A percentile compares a stretch with the other conserved stretches of the same genome.
Evolutionary conservation across 2,329 filamentous ascomycete species (phyloP).

Genomic region (Endothia cerciana): DNA sequence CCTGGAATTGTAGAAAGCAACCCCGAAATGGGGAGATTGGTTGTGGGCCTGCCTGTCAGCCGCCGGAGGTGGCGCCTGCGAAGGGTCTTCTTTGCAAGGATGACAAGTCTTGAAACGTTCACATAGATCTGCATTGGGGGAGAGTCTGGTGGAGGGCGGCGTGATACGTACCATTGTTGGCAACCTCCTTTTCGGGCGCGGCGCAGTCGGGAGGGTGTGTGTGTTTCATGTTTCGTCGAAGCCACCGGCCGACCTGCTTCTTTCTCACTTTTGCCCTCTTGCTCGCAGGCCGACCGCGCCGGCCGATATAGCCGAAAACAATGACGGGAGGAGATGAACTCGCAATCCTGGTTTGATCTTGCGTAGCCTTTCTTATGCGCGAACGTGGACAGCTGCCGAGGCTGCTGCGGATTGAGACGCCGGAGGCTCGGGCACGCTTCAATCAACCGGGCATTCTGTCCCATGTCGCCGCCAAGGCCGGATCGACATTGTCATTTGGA

Average conservation of each 20-base stretch:
- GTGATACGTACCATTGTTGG: background rate
- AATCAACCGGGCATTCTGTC: background rate
- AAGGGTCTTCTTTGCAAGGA: background rate
- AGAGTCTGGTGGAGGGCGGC: background rate
- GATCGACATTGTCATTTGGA: background rate
- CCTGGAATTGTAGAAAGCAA: constrained; percentile 3
- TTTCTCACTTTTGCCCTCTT: background rate
- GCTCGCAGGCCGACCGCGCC: background rate
- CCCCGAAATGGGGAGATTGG: constrained; percentile 7
- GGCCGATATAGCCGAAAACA: background rate
- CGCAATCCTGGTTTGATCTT: background rate
- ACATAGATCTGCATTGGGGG: background rate
- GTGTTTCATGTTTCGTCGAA: constrained; percentile 16
- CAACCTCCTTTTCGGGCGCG: constrained; percentile 1
- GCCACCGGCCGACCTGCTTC: constrained; percentile 3
- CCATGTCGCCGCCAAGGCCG: background rate
- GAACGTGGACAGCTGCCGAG: background rate
- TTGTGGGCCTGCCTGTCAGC: constrained; percentile 8
- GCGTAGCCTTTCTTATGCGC: background rate
- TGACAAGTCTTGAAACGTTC: constrained; percentile 4
- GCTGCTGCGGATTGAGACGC: background rate
- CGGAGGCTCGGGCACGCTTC: background rate
- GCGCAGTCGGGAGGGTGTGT: background rate
- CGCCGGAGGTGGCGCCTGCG: background rate
- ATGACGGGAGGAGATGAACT: background rate